Percentiles rank a stretch among this genome's conserved stretches.
These are phyloP conservation scores for Candida chilensis DNA, from an alignment of 805 yeast species.

Conservation along the genomic window DNA sequence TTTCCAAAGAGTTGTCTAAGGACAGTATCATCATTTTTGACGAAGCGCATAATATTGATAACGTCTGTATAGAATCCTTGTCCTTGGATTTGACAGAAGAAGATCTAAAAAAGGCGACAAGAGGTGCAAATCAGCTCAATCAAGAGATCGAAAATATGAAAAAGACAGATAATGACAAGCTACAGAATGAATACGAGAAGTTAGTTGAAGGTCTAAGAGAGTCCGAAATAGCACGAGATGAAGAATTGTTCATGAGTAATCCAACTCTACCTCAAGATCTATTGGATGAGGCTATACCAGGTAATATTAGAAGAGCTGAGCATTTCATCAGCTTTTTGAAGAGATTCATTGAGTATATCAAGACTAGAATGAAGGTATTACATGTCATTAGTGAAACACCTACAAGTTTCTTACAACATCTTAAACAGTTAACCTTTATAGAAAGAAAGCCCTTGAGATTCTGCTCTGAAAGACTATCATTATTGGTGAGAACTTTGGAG, in stretches of 20 bases:
- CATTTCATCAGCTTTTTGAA: slow-evolving; percentile 92
- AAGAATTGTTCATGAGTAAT: slow-evolving; percentile 71
- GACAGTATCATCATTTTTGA: slow-evolving; percentile 94
- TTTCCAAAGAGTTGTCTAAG: slow-evolving; percentile 82
- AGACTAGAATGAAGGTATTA: slow-evolving; percentile 94
- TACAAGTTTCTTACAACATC: slow-evolving; percentile 80
- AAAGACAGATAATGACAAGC: slow-evolving; percentile 68
- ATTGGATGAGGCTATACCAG: slow-evolving; percentile 90
- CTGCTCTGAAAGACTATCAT: slow-evolving; percentile 84
- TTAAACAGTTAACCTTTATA: slow-evolving; percentile 87
- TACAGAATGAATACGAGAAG: slow-evolving; percentile 86
- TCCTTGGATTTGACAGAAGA: slow-evolving; percentile 91
- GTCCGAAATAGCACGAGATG: slow-evolving; percentile 55
- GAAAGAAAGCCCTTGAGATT: slow-evolving; percentile 87
- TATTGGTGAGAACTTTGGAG: slow-evolving; percentile 84
- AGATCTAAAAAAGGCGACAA: slow-evolving; percentile 72
- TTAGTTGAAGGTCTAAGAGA: slow-evolving; percentile 85
- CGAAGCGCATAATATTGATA: slow-evolving; percentile 98
- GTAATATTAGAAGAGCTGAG: slow-evolving; percentile 94
- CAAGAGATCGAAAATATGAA: slow-evolving; percentile 81
- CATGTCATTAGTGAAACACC: slow-evolving; percentile 99
- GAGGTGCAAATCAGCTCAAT: slow-evolving; percentile 77
- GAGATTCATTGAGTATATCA: slow-evolving; percentile 87
- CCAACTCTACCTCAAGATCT: slow-evolving; percentile 85
- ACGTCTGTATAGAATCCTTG: slow-evolving; percentile 94